A percentile compares a stretch with the other conserved stretches of the same genome.
phyloP scores from a whole-genome alignment of 2,329 filamentous ascomycete species.

The Phialophora verrucosa region DNA sequence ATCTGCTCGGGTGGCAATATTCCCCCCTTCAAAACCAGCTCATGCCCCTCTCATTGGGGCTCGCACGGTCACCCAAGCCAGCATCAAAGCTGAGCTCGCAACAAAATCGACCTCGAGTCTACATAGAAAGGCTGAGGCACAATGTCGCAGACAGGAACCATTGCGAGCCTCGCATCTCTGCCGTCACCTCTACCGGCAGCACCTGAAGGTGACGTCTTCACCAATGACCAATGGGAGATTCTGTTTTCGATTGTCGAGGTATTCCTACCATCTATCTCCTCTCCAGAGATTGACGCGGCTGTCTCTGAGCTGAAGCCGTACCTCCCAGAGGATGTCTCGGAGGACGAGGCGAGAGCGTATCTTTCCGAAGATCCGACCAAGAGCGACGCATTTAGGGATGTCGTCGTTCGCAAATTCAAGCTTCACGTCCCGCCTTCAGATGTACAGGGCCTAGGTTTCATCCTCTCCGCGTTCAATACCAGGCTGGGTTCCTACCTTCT shows the following conservation, averaged over 20 bases:
- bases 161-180: slow-evolving; percentile 41
- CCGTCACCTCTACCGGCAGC: slow-evolving; percentile 56
- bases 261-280: slow-evolving; percentile 56
- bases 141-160: slow-evolving; percentile 26
- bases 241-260: slow-evolving; percentile 64
- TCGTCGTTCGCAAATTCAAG: slow-evolving; percentile 56
- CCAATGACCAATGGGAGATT: slow-evolving; percentile 63
- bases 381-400: slow-evolving; percentile 57
- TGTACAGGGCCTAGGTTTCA: slow-evolving; percentile 56
- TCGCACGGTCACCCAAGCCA: background rate
- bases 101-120: background rate
- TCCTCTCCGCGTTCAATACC: slow-evolving; percentile 61
- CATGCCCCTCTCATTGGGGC: background rate
- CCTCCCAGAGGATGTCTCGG: slow-evolving; percentile 44
- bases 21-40: background rate
- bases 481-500: slow-evolving; percentile 62
- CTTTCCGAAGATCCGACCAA: slow-evolving; percentile 56
- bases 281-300: slow-evolving; percentile 12
- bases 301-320: slow-evolving; percentile 40
- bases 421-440: slow-evolving; percentile 56
- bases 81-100: background rate
- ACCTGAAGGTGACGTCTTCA: slow-evolving; percentile 56
- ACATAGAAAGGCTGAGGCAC: background rate
- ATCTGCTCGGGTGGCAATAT: background rate
- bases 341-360: slow-evolving; percentile 51